Base-by-base conservation (phyloP, 129 eudicot species). In the Tagetes erecta region DNA sequence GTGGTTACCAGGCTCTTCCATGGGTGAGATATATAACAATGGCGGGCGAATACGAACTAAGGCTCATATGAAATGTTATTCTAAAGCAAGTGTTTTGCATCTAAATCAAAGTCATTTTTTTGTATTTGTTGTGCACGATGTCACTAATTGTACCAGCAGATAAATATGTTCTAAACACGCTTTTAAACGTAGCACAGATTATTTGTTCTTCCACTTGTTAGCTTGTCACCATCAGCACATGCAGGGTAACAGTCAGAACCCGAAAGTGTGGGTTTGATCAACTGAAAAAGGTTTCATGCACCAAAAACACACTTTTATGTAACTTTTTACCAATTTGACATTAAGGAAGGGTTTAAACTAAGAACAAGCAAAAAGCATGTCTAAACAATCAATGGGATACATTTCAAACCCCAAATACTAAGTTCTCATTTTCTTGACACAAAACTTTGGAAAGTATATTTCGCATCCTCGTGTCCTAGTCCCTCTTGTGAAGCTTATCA, bases 11-110 rank as follows among this genome's bases (percentile, higher is more conserved):
- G 71, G 91, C 96, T 76, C 96, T 92, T 59, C 98, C 96, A 55
- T 92, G 96, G 98, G 98, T 92, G 80, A 84, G 98, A 84, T 92
- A 92, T 81, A 89, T 89, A 56, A 92, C 98, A 66, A 89, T 89
- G 95, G 96, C 98, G 3, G 96, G 98, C 13, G 98, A 92, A 72
- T 92, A 89, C 80, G 98, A 92, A 81, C 81, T 89, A 67, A 81
- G 96, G 72, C 88, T 92, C 34, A 60, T 87, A 30, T 90, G 75
- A 65, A 76, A 53, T 56, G 30, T 70, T 33, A 47, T 70, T 77
- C 59, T 6, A 5, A 27, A 55, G 4, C 36, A 62, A 68, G 75
- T 70, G 71, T 78, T 78, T 70, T 71, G 82, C 71, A 78, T 77
- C 37, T 68, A 50, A 74, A 45, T 36, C 63, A 49, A 35, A 46